Evolutionary conservation across 2,329 filamentous ascomycete species (phyloP), one percentile per base, ranked within the genome.

Genomic region (Fusarium continuum): DNA sequence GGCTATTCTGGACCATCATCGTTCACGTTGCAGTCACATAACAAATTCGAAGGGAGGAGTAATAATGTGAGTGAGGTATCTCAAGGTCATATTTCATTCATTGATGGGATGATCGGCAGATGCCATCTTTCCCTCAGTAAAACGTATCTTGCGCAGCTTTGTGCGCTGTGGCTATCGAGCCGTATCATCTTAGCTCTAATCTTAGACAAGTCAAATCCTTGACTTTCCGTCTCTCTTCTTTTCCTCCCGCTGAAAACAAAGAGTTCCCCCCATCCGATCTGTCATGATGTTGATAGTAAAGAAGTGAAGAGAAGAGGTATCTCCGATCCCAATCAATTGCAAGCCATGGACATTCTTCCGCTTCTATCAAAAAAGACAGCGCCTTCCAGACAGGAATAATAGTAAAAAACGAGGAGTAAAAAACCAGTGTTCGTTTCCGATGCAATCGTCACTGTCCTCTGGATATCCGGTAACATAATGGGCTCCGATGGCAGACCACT

Each of bases 361-460:
- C 67, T 64, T 70, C 66, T 70, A 71, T 65, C 56, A 51, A 60
- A 68, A 69, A 67, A 68, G 56, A 64, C 51, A 39, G 47, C 44
- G 62, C 66, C 61, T 63, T 61, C 48, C 55, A 45, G 41, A 58
- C 38, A 64, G 50, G 58, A 25, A 51, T 45, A 48, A 48, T 32
- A 56, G 28, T 17, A 40, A 54, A 58, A 46, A 46, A 44, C 31
- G 35, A 44, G 20, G 40, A 58, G 40, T 43, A 53, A 29, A 60
- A 59, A 58, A 46, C 22, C 61, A 55, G 43, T 56, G 45, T 69
- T 55, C 59, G 25, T 64, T 43, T 64, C 53, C 32, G 38, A 49
- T 35, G 47, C 44, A 43, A 41, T 49, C 48, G n/a, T 56, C 55
- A 20, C 55, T 34, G 38, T 59, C 54, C 55, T 52, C 38, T 49